Evolutionary conservation across 2,329 filamentous ascomycete species (phyloP).

Genomic region (Leptosphaerulina australis): DNA sequence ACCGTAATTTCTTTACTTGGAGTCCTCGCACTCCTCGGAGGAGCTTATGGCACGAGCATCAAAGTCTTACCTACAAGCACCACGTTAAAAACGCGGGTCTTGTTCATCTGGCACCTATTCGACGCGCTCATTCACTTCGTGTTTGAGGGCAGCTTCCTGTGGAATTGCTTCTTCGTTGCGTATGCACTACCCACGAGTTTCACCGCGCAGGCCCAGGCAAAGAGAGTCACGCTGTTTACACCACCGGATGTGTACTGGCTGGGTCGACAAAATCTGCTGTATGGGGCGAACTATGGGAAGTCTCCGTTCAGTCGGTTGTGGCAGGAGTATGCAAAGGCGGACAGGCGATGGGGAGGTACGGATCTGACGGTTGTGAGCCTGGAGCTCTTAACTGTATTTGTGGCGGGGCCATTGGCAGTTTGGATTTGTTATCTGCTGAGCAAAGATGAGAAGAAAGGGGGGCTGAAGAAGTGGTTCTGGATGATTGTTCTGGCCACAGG

Average conservation of each 20-base stretch:
- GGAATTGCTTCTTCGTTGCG: slow-evolving; percentile 86
- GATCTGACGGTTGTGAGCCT: slow-evolving; percentile 65
- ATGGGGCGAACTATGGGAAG: slow-evolving; percentile 64
- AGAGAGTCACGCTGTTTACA: slow-evolving; percentile 49
- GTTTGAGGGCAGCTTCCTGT: slow-evolving; percentile 90
- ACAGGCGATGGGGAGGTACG: slow-evolving; percentile 64
- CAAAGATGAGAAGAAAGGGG: slow-evolving; percentile 46
- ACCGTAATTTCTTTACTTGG: slow-evolving; percentile 62
- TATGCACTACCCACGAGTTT: slow-evolving; percentile 52
- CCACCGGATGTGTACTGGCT: slow-evolving; percentile 61
- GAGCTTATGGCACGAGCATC: slow-evolving; percentile 58
- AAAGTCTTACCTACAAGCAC: slow-evolving; percentile 60
- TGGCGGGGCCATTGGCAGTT: slow-evolving; percentile 63
- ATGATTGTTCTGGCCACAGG: slow-evolving; percentile 65
- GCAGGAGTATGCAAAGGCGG: slow-evolving; percentile 71
- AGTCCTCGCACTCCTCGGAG: slow-evolving; percentile 60
- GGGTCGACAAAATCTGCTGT: slow-evolving; percentile 59
- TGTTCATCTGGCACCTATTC: slow-evolving; percentile 95
- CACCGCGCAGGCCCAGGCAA: slow-evolving; percentile 34
- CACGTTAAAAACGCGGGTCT: slow-evolving; percentile 67
- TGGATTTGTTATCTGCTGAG: slow-evolving; percentile 62
- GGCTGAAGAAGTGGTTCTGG: slow-evolving; percentile 57
- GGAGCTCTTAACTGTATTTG: slow-evolving; percentile 66
- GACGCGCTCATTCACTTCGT: slow-evolving; percentile 90
- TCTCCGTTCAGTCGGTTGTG: slow-evolving; percentile 62